Evolutionary conservation across 1,284 basidiomycete species (phyloP).

Genomic region (Apiotrichum gracile): DNA sequence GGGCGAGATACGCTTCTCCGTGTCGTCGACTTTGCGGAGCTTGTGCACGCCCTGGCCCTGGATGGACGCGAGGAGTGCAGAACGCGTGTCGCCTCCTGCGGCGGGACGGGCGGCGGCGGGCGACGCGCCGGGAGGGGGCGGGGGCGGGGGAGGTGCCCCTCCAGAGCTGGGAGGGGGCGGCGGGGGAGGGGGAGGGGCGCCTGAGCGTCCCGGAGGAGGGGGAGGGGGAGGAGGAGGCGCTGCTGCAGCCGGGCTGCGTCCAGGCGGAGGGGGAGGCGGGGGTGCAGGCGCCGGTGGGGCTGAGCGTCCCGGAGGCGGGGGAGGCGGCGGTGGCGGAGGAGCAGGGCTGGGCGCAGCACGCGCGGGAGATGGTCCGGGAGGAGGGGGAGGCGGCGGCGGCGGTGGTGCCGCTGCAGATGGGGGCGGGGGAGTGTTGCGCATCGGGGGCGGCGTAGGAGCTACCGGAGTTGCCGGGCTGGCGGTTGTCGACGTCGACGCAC

Average conservation of each 20-base stretch:
- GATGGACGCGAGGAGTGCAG: conserved; percentile 61
- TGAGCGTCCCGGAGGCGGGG: conserved; percentile 34
- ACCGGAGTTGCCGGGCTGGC: conserved; percentile 26
- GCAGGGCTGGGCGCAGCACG: conserved; percentile 11
- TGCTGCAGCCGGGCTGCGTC: too few relatives aligned
- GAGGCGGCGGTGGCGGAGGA: conserved; percentile 40
- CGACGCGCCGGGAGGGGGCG: conserved; percentile 57
- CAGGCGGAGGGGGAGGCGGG: conserved; percentile 13
- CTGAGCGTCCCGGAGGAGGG: conserved; percentile 19
- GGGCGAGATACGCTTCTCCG: conserved; percentile 42
- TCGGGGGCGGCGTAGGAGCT: conserved; percentile 42
- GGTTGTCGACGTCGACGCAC: too few relatives aligned
- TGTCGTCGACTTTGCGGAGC: conserved; percentile 58
- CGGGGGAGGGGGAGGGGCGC: conserved; percentile 33
- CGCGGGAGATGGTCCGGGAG: conserved; percentile 45
- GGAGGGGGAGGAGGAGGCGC: conserved; percentile 14
- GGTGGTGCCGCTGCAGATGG: neutral
- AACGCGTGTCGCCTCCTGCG: conserved; percentile 50
- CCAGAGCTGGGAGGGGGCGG: conserved; percentile 29
- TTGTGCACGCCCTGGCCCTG: conserved; percentile 65
- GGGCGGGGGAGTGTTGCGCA: conserved; percentile 46
- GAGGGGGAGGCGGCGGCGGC: conserved; percentile 42
- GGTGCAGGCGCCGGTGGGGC: conserved; percentile 41
- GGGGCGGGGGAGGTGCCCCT: conserved; percentile 36
- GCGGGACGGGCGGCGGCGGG: conserved; percentile 42